Evolutionary conservation across 1,284 basidiomycete species (phyloP), one percentile per base, ranked within the genome.

Genomic region (Ustilago loliicola): DNA sequence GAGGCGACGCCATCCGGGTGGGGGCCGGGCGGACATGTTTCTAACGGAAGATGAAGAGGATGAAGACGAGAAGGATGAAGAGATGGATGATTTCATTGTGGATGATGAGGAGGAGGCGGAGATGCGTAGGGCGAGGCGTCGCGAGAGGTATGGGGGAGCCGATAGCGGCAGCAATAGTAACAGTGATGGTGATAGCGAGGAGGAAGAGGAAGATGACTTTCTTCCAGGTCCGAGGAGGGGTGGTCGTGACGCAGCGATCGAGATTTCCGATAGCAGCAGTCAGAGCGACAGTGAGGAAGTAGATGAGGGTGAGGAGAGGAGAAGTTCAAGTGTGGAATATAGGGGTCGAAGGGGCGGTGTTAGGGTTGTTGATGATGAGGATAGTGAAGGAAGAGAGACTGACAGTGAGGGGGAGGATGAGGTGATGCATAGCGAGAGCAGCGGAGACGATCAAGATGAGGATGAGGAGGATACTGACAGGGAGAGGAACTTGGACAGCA

Each of bases 31-130:
- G 1, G 36, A 45, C n/a, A 6, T 45, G 19, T 6, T 45, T n/a
- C n/a, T 21, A 17, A 45, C 42, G n/a, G 56, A 59, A n/a, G 51
- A 29, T 25, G 52, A 51, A 0, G 54, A 38, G 54, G 21, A 59
- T 10, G 40, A 54, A 4, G 68, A 72, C 27, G 66, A 73, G n/a
- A 66, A 75, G 9, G 69, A 76, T 23, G 72, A 66, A 8, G 77
- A 79, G 52, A 65, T 77, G 65, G 55, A 64, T 29, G 73, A 62
- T 47, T 72, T 77, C 48, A 77, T 77, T 42, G 69, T 69, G 17
- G 69, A 71, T 10, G 55, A 67, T 15, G 40, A 54, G 34, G 36
- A 60, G 29, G 30, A 48, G 0, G 54, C 51, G 13, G 36, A 30
- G n/a, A 10, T 13, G 8, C 34, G 58, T 29, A 13, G 40, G 21